phyloP scores from a whole-genome alignment of 768 basidiomycete genomes.

The Gloeopeniophorella convolvens region DNA sequence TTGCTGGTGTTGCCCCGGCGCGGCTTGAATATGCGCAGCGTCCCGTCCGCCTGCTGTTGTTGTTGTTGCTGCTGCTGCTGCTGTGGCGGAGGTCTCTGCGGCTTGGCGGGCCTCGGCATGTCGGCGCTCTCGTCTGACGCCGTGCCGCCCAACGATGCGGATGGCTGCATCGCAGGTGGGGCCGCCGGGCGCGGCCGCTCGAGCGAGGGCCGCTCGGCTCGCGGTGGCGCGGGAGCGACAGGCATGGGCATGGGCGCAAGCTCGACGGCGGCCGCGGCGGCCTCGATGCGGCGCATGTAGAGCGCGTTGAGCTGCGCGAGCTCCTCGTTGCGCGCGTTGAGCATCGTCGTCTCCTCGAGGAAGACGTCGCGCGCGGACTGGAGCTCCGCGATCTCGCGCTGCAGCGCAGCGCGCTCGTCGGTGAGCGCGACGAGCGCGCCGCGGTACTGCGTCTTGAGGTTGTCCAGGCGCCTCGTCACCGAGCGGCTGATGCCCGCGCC shows the following conservation, averaged over 20 bases:
- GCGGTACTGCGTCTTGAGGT: slow-evolving; percentile 80
- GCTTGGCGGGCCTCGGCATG: slow-evolving; percentile 35
- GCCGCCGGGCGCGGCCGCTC: slow-evolving; percentile 3
- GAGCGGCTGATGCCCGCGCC: slow-evolving; percentile 44
- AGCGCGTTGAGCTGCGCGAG: slow-evolving; percentile 82
- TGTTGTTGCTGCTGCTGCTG: no score
- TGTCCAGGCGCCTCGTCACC: slow-evolving; percentile 79
- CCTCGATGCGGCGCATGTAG: slow-evolving; percentile 73
- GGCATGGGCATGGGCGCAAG: no score
- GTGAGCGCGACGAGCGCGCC: slow-evolving; percentile 81
- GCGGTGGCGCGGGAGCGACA: not conserved
- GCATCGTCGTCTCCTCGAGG: slow-evolving; percentile 84
- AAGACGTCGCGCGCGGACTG: slow-evolving; percentile 79
- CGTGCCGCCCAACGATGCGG: no score
- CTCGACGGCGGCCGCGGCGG: no score
- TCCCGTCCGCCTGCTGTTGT: slow-evolving; percentile 39
- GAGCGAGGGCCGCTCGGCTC: slow-evolving; percentile 7
- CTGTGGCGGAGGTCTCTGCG: slow-evolving; percentile 26
- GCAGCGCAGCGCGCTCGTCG: slow-evolving; percentile 70
- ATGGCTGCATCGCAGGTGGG: not conserved
- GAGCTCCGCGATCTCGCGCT: slow-evolving; percentile 81
- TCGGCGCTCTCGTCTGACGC: slow-evolving; percentile 44
- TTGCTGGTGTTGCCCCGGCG: slow-evolving; percentile 57
- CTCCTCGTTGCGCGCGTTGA: slow-evolving; percentile 90
- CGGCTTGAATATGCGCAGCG: slow-evolving; percentile 39